A percentile compares a stretch with the other conserved stretches of the same genome.
Evolutionary conservation across 495 filamentous ascomycete genomes (phyloP).

Genomic region (Penicillium crystallinum): DNA sequence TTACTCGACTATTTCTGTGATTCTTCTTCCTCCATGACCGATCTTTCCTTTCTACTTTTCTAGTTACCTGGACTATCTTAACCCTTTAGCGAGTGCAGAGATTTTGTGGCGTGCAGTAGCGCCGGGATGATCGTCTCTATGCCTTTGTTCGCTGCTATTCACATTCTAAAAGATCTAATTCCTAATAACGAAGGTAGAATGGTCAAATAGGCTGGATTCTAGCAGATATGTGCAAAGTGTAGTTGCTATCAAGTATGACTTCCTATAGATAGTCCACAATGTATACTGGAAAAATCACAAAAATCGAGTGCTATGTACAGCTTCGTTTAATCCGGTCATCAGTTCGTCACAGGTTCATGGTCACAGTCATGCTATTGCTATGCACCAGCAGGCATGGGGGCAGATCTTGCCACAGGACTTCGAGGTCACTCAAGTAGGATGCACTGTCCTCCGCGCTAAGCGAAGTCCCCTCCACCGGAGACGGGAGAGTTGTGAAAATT

Average conservation of each 20-base stretch:
- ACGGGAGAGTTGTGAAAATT: constrained; percentile 75
- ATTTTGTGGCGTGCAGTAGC: constrained; percentile 12
- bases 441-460: constrained; percentile 62
- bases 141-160: neutral
- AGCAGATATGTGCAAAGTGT: too few species aligned
- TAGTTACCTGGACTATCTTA: neutral
- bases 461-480: constrained; percentile 69
- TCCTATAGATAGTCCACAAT: neutral
- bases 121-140: constrained; percentile 7
- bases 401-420: constrained; percentile 63
- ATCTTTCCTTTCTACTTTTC: neutral
- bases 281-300: neutral
- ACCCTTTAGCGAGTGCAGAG: neutral
- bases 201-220: too few species aligned
- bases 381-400: constrained; percentile 74
- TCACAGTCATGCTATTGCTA: constrained; percentile 88
- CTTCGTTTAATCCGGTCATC: constrained; percentile 9
- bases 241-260: neutral
- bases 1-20: too few species aligned
- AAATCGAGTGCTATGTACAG: constrained; percentile 9
- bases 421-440: constrained; percentile 69
- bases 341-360: constrained; percentile 62
- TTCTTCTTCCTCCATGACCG: neutral
- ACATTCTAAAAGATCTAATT: too few species aligned
- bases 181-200: too few species aligned